phyloP scores from a whole-genome alignment of 108 stramenopile species.

The Stephanodiscus minutulus region DNA sequence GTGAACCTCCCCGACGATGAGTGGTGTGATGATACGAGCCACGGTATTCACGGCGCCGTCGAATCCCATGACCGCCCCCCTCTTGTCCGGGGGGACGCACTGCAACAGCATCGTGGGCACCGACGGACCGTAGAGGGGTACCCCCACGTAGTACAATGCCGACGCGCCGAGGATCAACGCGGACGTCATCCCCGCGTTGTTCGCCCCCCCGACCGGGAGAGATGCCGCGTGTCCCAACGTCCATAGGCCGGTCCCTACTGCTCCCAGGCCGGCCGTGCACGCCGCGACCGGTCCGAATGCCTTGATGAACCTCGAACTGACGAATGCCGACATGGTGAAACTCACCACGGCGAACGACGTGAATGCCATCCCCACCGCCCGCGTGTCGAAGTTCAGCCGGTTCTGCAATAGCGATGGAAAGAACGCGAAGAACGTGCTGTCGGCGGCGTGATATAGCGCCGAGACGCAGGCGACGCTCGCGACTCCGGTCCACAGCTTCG shows the following conservation, averaged over 20 bases:
- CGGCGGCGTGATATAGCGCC: slow-evolving; percentile 72
- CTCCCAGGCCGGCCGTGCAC: slow-evolving; percentile 63
- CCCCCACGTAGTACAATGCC: slow-evolving; percentile 71
- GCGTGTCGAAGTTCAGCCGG: slow-evolving; percentile 47
- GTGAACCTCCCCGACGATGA: slow-evolving; percentile 69
- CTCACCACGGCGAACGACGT: slow-evolving; percentile 72
- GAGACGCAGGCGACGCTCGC: slow-evolving; percentile 73
- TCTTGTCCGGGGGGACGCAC: slow-evolving; percentile 67
- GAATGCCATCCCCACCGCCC: slow-evolving; percentile 64
- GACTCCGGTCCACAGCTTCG: slow-evolving; percentile 67
- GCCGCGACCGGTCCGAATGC: slow-evolving; percentile 63
- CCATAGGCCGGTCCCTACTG: slow-evolving; percentile 59
- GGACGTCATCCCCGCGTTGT: slow-evolving; percentile 10
- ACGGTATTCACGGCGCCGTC: slow-evolving; percentile 77
- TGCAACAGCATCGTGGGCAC: slow-evolving; percentile 79
- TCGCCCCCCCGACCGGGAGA: slow-evolving; percentile 21
- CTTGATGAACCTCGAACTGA: slow-evolving; percentile 53
- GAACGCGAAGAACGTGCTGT: slow-evolving; percentile 80
- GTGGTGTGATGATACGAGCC: slow-evolving; percentile 62
- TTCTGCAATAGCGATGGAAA: slow-evolving; percentile 68
- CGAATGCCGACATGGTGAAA: slow-evolving; percentile 59
- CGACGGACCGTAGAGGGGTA: slow-evolving; percentile 79
- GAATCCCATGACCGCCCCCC: slow-evolving; percentile 76
- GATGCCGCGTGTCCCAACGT: slow-evolving; percentile 56
- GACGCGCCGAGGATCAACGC: slow-evolving; percentile 51